These are phyloP conservation scores for Hippophae rhamnoides DNA, from an alignment of 306 rosid genomes.

Conservation along the genomic window DNA sequence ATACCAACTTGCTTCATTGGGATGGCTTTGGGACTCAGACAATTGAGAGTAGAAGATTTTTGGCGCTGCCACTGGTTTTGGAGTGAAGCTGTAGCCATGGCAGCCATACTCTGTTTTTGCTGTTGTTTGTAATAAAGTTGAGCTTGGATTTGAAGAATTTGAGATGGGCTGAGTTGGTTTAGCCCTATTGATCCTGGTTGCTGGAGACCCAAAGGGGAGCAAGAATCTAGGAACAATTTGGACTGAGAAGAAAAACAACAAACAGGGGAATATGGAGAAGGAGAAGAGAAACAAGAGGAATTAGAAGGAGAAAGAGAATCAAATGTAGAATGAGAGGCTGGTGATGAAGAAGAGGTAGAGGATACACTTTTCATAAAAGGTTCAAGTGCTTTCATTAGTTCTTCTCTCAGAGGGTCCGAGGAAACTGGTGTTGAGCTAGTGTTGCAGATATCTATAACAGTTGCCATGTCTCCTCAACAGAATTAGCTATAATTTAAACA, in stretches of 20 bases:
- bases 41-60: not conserved
- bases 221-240: too few species aligned
- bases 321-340: constrained; percentile 14
- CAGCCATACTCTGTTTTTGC: constrained; percentile 9
- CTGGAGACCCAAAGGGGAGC: too few species aligned
- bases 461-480: constrained; percentile 33
- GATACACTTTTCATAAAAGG: constrained; percentile 63
- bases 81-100: constrained; percentile 19
- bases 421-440: constrained; percentile 21
- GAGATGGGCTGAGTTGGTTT: too few species aligned
- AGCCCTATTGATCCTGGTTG: too few species aligned
- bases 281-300: constrained; percentile 8
- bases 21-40: constrained; percentile 38
- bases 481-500: not conserved
- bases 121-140: constrained; percentile 29
- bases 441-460: constrained; percentile 38
- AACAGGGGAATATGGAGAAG: constrained; percentile 7
- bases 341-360: constrained; percentile 8
- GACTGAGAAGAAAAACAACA: too few species aligned
- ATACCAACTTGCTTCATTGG: constrained; percentile 53
- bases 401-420: constrained; percentile 52
- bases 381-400: constrained; percentile 61
- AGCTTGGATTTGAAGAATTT: too few species aligned
- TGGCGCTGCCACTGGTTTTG: constrained; percentile 13
- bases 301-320: constrained; percentile 13